Evolutionary conservation across 2,329 filamentous ascomycete species (phyloP), one percentile per base, ranked within the genome.

Genomic region (Colletotrichum agaves): DNA sequence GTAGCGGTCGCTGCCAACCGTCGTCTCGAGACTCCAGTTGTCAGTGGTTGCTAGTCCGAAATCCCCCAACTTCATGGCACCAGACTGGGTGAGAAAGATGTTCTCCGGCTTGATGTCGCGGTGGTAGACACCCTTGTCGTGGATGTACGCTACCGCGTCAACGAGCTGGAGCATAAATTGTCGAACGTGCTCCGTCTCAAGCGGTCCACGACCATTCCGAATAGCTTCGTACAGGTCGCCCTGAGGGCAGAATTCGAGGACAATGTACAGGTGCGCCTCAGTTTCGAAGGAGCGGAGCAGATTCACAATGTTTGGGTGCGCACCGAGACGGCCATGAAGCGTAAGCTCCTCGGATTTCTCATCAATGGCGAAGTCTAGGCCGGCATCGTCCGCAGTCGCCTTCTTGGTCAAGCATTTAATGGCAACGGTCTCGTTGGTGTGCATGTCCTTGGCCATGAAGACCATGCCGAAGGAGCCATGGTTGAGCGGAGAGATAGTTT

Each of bases 51-150:
- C 94, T 70, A 99, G 85, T 61, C 96, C 96, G 78, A 98, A 97
- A 80, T 99, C 96, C 75, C 96, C 96, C 39, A 99, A 89, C 83
- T 99, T 99, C 92, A 98, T 92, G 43, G 91, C 87, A 61, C 95
- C 95, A 72, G 91, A 88, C 69, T 94, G 88, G 67, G 90, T 92
- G 71, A 99, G 86, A 79, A 99, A 98, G 79, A 99, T 97, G 84
- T 99, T 99, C 86, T 99, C 96, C 0, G 96, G 96, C 84, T 99
- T 99, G 88, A 99, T 98, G 80, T 99, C 96, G 69, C 96, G 93
- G 78, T 99, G 96, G 79, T 94, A 98, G 76, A 98, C 88, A 71
- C 93, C 94, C 79, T 94, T 94, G 71, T 88, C 87, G 79, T 99
- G 96, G 81, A 97, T 93, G 80, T 93, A 94, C 70, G 93, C 90